A percentile compares a stretch with the other conserved stretches of the same genome.
Evolutionary conservation across 2,329 filamentous ascomycete genomes (phyloP).

Genomic region (Herpotrichia juniperi): DNA sequence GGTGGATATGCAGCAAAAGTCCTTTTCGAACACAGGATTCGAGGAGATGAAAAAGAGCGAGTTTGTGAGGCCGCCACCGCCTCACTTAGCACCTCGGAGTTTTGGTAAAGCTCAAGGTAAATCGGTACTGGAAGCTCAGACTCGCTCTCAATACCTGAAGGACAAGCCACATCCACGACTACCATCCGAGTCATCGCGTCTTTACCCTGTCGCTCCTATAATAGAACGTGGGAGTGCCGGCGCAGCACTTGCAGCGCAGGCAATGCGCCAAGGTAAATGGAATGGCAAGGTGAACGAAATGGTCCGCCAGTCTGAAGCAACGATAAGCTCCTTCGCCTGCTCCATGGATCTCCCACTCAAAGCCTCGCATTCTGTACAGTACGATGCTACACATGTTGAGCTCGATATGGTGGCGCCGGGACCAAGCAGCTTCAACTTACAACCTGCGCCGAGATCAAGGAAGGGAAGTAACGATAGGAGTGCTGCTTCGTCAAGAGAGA

Average conservation of each 20-base stretch:
- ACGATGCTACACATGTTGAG: constrained; percentile 5
- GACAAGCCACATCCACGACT: background rate
- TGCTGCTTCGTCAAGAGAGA: too few relatives aligned
- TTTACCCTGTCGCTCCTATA: background rate
- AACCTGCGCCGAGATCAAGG: constrained; percentile 6
- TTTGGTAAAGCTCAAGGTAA: background rate
- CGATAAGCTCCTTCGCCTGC: background rate
- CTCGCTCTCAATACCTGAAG: background rate
- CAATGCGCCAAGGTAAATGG: background rate
- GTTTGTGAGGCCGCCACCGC: background rate
- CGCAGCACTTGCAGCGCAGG: background rate
- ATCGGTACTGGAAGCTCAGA: background rate
- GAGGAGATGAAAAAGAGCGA: background rate
- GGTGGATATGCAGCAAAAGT: background rate
- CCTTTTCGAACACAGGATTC: background rate
- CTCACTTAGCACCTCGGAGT: background rate
- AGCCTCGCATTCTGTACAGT: constrained; percentile 10
- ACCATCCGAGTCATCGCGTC: background rate
- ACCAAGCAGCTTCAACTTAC: constrained; percentile 17
- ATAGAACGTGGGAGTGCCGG: background rate
- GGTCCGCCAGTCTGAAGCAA: background rate
- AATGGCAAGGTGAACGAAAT: background rate
- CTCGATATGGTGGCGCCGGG: constrained; percentile 20
- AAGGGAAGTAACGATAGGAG: background rate
- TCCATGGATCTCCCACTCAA: constrained; percentile 1